These are phyloP conservation scores for Candida maltosa DNA, from an alignment of 805 yeast species.

Conservation along the genomic window DNA sequence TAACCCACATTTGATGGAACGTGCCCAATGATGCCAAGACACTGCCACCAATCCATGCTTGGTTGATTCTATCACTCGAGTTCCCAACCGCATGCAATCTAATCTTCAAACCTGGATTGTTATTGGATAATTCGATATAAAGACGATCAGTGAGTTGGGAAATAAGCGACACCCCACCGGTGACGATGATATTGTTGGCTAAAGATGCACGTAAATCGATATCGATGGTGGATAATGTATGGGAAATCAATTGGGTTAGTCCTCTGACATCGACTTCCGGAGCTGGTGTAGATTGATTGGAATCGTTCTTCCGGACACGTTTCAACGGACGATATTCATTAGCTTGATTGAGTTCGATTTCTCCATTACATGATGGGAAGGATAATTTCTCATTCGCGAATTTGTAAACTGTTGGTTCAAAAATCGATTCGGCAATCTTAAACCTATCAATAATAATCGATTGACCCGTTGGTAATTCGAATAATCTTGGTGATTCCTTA, in stretches of 20 bases:
- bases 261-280: slow-evolving; percentile 36
- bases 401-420: slow-evolving; percentile 53
- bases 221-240: slow-evolving; percentile 58
- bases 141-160: slow-evolving; percentile 81
- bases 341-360: slow-evolving; percentile 37
- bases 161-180: slow-evolving; percentile 78
- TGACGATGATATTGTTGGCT: slow-evolving; percentile 84
- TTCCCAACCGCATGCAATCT: slow-evolving; percentile 81
- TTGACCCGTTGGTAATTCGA: slow-evolving; percentile 79
- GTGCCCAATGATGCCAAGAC: slow-evolving; percentile 86
- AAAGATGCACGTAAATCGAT: slow-evolving; percentile 80
- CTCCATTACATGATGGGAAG: slow-evolving; percentile 50
- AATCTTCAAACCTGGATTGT: slow-evolving; percentile 82
- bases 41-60: slow-evolving; percentile 91
- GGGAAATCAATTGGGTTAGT: slow-evolving; percentile 57
- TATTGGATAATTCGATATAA: slow-evolving; percentile 61
- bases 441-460: slow-evolving; percentile 58
- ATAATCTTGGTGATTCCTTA: slow-evolving; percentile 39
- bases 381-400: slow-evolving; percentile 19
- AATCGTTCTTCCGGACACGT: slow-evolving; percentile 47
- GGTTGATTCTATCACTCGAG: slow-evolving; percentile 69
- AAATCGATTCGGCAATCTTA: slow-evolving; percentile 68
- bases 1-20: slow-evolving; percentile 94
- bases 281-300: slow-evolving; percentile 29
- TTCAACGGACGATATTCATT: slow-evolving; percentile 75